Percentiles rank a stretch among this genome's conserved stretches.
Evolutionary conservation across 495 filamentous ascomycete genomes (phyloP).

Genomic region (Trichoderma reesei): DNA sequence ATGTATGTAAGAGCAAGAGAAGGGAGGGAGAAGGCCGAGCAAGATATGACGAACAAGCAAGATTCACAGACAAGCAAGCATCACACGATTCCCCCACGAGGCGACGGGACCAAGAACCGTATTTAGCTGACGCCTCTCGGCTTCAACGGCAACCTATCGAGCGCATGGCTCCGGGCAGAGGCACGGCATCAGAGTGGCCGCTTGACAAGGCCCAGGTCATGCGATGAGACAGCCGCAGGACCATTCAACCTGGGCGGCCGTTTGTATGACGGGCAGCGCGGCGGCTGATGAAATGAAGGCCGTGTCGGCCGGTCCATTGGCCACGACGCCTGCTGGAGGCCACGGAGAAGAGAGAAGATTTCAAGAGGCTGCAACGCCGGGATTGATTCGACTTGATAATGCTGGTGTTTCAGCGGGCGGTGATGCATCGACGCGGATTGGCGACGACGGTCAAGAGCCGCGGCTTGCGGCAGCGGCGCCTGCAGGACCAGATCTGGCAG

Average conservation of each 20-base stretch:
- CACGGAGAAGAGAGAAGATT: background rate
- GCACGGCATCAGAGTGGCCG: background rate
- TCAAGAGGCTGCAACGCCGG: background rate
- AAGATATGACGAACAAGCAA: background rate
- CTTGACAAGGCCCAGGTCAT: background rate
- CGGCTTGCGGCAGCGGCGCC: background rate
- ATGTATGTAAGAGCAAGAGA: no score
- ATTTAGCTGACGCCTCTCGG: background rate
- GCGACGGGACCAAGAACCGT: background rate
- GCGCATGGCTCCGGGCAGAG: background rate
- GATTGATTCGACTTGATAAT: no score
- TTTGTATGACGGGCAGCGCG: background rate
- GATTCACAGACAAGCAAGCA: background rate
- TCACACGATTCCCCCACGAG: background rate
- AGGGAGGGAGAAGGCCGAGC: background rate
- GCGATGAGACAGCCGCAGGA: background rate
- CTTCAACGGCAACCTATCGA: constrained; percentile 5
- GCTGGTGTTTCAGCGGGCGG: no score
- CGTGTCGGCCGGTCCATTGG: no score
- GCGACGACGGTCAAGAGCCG: background rate
- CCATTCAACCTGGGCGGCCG: background rate
- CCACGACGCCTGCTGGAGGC: no score
- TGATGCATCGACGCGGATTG: no score
- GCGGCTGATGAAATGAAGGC: background rate
- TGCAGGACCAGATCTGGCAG: background rate